Conservation (phyloP, 495 filamentous ascomycete genomes). For the Penicillium pulvis region DNA sequence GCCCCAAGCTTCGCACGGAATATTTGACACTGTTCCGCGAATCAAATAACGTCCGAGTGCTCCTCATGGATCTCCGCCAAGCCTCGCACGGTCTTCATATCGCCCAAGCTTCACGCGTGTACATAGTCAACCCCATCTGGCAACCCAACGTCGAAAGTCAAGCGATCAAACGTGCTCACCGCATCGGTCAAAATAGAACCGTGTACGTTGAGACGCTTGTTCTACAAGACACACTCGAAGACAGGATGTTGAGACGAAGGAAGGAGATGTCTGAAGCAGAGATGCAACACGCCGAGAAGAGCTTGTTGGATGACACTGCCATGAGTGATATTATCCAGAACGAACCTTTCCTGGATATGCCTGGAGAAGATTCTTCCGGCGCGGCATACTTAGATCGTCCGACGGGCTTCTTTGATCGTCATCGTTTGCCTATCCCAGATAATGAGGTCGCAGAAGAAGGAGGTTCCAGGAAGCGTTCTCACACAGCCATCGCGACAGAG, state of each 20-base stretch:
- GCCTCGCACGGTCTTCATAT: slow-evolving; percentile 89
- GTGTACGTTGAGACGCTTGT: slow-evolving; percentile 89
- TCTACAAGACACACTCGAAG: slow-evolving; percentile 78
- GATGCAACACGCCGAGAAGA: slow-evolving; percentile 63
- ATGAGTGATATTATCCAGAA: slow-evolving; percentile 82
- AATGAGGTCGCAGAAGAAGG: slow-evolving; percentile 11
- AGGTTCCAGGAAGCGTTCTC: slow-evolving; percentile 2
- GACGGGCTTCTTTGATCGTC: slow-evolving; percentile 43
- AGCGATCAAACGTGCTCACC: slow-evolving; percentile 86
- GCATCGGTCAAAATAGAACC: slow-evolving; percentile 79
- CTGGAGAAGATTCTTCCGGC: slow-evolving; percentile 33
- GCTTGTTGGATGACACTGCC: slow-evolving; percentile 70
- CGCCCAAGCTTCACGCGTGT: slow-evolving; percentile 79
- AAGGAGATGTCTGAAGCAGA: slow-evolving; percentile 79
- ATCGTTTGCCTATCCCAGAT: slow-evolving; percentile 43
- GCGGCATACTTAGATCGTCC: slow-evolving; percentile 31
- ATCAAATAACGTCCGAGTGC: slow-evolving; percentile 62
- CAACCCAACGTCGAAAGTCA: slow-evolving; percentile 86
- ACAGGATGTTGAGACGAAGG: slow-evolving; percentile 74
- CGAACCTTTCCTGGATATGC: slow-evolving; percentile 64
- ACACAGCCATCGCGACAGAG: not conserved
- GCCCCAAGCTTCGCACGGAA: slow-evolving; percentile 58
- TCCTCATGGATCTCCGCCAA: slow-evolving; percentile 88
- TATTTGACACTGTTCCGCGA: slow-evolving; percentile 80
- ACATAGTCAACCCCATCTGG: slow-evolving; percentile 88